Evolutionary conservation across 1,139 yeast species (phyloP), one percentile per base, ranked within the genome.

Genomic region (Zhuliangozyma blackwelliae): DNA sequence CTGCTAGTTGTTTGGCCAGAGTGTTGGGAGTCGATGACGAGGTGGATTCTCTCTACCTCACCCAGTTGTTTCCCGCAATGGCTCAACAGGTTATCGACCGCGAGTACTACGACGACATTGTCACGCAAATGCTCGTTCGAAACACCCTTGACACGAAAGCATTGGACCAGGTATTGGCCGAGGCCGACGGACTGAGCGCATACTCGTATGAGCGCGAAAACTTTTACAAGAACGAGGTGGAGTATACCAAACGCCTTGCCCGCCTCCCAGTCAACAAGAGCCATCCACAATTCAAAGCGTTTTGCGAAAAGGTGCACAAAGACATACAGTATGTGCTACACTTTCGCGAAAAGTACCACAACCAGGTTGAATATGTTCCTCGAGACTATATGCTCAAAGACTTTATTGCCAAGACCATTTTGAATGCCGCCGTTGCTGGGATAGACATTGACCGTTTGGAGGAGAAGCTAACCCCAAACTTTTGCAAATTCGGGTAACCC

Each of bases 121-220:
- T 30, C 5, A 13, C 12, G 22, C 32, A 25, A 5, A 30, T 37
- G 33, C 28, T 40, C 13, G 21, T 32, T 9, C 34, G 41, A 31
- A 37, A 40, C 16, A 39, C 43, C 5, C 37, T 43, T 11, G 38
- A 43, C 26, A 11, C 16, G 5, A 6, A 30, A 8, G 23, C 12
- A 23, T 29, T 40, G 21, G 29, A 31, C 8, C 19, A 11, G 10
- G 31, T 26, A 5, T 7, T 36, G 2, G 9, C 10, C 23, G 29
- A 29, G 13, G 9, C 29, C 3, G 23, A 19, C 16, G 20, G 29
- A 19, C 29, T 27, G 16, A 28, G 52, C 5, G 43, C 60, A 13
- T 64, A 62, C 41, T 69, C 66, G n/a, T 47, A 55, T 9, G 73
- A 66, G 36, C 50, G 57, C 16, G 38, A 44, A 21, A 64, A 66